phyloP scores from a whole-genome alignment of 225 moss, liverwort and hornwort species.

The Ulota crispa region DNA sequence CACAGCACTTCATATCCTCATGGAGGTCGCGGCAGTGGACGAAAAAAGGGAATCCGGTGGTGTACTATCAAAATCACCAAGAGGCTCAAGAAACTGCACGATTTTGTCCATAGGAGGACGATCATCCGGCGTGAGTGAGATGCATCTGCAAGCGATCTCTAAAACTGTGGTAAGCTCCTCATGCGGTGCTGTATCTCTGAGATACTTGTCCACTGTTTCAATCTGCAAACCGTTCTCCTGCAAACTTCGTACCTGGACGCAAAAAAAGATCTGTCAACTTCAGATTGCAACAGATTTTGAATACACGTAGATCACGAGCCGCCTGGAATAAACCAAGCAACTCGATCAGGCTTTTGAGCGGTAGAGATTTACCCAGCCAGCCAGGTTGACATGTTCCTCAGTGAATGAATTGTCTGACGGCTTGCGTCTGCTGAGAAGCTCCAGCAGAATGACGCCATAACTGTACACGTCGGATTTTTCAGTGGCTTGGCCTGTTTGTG shows the following conservation, averaged over 20 bases:
- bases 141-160: conserved; percentile 54
- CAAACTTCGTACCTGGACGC: conserved; percentile 43
- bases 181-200: conserved; percentile 37
- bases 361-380: conserved; percentile 42
- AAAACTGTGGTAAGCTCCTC: conserved; percentile 39
- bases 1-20: not conserved
- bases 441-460: conserved; percentile 56
- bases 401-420: conserved; percentile 29
- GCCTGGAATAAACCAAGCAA: not conserved
- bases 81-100: conserved; percentile 43
- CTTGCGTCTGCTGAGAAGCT: conserved; percentile 52
- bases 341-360: not conserved
- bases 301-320: not conserved
- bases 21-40: conserved; percentile 24
- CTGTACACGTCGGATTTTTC: conserved; percentile 65
- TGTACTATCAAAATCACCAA: conserved; percentile 27
- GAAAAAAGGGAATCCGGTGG: conserved; percentile 13
- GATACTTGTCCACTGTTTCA: conserved; percentile 41
- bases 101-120: conserved; percentile 49
- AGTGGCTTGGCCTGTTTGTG: conserved; percentile 45
- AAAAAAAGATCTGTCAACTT: conserved; percentile 9
- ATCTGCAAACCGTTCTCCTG: conserved; percentile 26
- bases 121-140: conserved; percentile 35
- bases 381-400: conserved; percentile 45
- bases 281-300: not conserved